phyloP scores from a whole-genome alignment of 2,329 filamentous ascomycete species.

The Fusarium subglutinans region DNA sequence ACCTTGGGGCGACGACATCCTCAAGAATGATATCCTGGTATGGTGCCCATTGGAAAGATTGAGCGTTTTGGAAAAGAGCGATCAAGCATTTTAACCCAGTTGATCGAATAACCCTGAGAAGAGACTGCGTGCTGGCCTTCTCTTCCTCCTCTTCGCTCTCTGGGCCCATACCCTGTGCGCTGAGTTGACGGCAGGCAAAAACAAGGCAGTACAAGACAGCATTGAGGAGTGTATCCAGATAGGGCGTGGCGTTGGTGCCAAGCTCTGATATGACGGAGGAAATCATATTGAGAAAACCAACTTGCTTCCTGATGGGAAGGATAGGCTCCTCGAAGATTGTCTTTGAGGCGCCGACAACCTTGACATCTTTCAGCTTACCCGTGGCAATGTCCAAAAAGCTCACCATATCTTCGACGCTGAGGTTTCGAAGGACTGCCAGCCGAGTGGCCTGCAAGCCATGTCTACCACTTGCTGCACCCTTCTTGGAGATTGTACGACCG shows the following conservation, averaged over 20 bases:
- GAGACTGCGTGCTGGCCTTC: constrained; percentile 60
- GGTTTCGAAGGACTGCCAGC: constrained; percentile 81
- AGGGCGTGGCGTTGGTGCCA: constrained; percentile 75
- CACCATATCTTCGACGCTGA: constrained; percentile 78
- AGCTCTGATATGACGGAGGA: constrained; percentile 87
- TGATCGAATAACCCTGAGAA: constrained; percentile 73
- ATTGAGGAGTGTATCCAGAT: constrained; percentile 75
- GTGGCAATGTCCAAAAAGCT: constrained; percentile 85
- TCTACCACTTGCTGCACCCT: constrained; percentile 78
- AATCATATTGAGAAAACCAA: constrained; percentile 92
- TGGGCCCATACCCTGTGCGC: constrained; percentile 49
- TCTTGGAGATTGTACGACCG: constrained; percentile 85
- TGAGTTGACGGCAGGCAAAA: constrained; percentile 70
- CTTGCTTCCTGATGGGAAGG: constrained; percentile 78
- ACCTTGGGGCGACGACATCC: constrained; percentile 79
- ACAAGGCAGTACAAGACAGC: constrained; percentile 85
- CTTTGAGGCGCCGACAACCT: constrained; percentile 63
- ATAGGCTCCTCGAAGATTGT: constrained; percentile 66
- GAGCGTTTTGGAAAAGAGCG: constrained; percentile 78
- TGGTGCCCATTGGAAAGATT: constrained; percentile 74
- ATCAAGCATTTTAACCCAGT: constrained; percentile 85
- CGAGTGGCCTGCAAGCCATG: constrained; percentile 84
- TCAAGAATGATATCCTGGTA: constrained; percentile 77
- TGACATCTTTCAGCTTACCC: constrained; percentile 71
- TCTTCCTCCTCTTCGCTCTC: constrained; percentile 54